Base-by-base conservation (phyloP, 2,329 filamentous ascomycete genomes). In the Cercospora nicotianae region DNA sequence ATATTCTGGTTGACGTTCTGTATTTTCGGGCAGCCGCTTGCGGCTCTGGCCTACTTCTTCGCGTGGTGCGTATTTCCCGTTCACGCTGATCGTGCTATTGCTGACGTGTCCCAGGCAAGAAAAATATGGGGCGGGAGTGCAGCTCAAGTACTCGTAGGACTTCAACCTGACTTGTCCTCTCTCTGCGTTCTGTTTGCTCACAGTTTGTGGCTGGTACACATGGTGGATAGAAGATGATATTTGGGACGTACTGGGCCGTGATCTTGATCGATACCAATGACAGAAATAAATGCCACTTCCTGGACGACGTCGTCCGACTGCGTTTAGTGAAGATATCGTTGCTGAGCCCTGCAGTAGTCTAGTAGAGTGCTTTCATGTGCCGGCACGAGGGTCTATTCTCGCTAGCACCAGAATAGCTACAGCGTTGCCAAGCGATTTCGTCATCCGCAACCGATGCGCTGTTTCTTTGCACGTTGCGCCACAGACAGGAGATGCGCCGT, bases 1-100 rank as follows among this genome's bases (percentile, higher is more conserved):
- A 94, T 96, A 67, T 99, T 99, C 80, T 98, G 95, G 95, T 85
- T 97, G 20, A 94, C 91, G 12, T 99, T 99, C 77, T 97, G 94
- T 72, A 87, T 98, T 2, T 91, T 99, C 12, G 95, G 95, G 3
- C 95, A 99, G 83, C 95, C 95, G 0, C 87, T 98, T 74, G 95
- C 93, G 1, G 94, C 93, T 0, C 82, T 99, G 68, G 85, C 96
- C 78, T 99, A 99, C 79, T 99, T 97, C 79, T 98, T 98, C 78
- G 94, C 94, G 1, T 99, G 95, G 94, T 94, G 16, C 28, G 55
- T 58, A 53, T 28, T 16, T 13, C 23, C 7, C 48, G 1, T 13
- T 7, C 23, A 26, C 13, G 48, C 5, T 16, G 48, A 53, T 53
- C 12, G 20, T 13, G 23, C 48, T n/a, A 12, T 13, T 53, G 30